Evolutionary conservation across 2,329 filamentous ascomycete species (phyloP), one percentile per base, ranked within the genome.

Genomic region (Beauveria varroae): DNA sequence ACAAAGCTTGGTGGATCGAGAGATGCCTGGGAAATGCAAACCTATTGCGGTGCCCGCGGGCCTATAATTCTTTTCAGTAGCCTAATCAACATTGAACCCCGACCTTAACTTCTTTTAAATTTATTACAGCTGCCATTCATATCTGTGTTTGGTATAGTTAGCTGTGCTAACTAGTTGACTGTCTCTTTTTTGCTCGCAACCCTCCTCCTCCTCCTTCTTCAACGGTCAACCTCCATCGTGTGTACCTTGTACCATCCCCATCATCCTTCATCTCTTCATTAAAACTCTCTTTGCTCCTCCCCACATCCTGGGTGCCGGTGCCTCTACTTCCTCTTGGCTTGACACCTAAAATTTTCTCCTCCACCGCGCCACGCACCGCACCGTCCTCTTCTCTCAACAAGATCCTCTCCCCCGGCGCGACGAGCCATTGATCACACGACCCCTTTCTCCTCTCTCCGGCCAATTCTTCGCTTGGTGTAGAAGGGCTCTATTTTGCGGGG

Each of bases 281-380:
- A 20, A 43, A 54, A 54, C 52, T 54, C 52, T 54, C 52, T 43
- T 54, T 54, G 22, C 37, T n/a, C 37, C 22, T 54, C 52, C 52
- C 52, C 52, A 54, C 52, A 54, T 43, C 22, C 10, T n/a, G 5
- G 26, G 2, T 5, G 12, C 34, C 34, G 30, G 30, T 34, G 5
- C 16, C 41, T 26, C 8, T 24, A 28, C 16, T n/a, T 40, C 16
- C n/a, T 8, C 16, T 8, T 9, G n/a, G 12, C 34, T 22, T 18
- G 9, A 37, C 34, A 37, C 34, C 14, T 26, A 26, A 18, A 26
- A 24, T 26, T 49, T 49, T 24, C 16, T 49, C 46, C 20, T 41
- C 51, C 34, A 22, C 28, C 49, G 16, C 20, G 12, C 34, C 34
- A 37, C 34, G 34, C 34, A 12, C 28, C 20, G 10, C 34, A 22